phyloP scores from a whole-genome alignment of 257 asterid genomes.

The Nicotiana paniculata region DNA sequence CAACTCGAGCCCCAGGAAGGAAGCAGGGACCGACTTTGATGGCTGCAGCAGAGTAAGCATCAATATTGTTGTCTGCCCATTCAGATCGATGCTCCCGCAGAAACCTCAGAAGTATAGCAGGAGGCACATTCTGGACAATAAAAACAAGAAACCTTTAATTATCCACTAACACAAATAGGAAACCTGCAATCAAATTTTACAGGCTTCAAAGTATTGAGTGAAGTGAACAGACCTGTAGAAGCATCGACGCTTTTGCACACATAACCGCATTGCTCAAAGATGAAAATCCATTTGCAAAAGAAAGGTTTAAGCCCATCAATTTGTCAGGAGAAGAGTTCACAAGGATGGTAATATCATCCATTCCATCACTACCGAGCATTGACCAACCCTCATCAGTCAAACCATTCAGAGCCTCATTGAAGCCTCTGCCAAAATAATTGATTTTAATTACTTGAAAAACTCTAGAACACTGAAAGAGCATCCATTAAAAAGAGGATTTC shows the following conservation, averaged over 20 bases:
- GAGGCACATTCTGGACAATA: constrained; percentile 69
- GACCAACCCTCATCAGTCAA: constrained; percentile 87
- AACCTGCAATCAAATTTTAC: neutral
- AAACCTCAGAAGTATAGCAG: constrained; percentile 77
- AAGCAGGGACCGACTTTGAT: constrained; percentile 60
- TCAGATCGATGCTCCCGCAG: constrained; percentile 88
- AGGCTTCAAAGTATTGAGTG: neutral
- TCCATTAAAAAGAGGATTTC: neutral
- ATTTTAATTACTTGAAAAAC: neutral
- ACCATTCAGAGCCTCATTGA: constrained; percentile 84
- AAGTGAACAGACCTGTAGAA: constrained; percentile 52
- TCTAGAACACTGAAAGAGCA: neutral
- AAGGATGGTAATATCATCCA: constrained; percentile 70
- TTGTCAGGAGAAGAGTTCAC: constrained; percentile 82
- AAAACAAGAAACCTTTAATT: neutral
- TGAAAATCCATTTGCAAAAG: constrained; percentile 59
- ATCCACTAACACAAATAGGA: neutral
- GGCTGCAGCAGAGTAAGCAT: constrained; percentile 78
- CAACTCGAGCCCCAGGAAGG: constrained; percentile 52
- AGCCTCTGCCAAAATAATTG: constrained; percentile 49
- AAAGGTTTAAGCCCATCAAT: constrained; percentile 59
- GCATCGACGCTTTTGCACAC: constrained; percentile 94
- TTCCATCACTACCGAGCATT: constrained; percentile 56
- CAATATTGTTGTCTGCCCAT: constrained; percentile 84
- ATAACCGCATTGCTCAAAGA: constrained; percentile 58